A percentile compares a stretch with the other conserved stretches of the same genome.
Conservation (phyloP, 2,329 filamentous ascomycete species). For the Annulohypoxylon truncatum region DNA sequence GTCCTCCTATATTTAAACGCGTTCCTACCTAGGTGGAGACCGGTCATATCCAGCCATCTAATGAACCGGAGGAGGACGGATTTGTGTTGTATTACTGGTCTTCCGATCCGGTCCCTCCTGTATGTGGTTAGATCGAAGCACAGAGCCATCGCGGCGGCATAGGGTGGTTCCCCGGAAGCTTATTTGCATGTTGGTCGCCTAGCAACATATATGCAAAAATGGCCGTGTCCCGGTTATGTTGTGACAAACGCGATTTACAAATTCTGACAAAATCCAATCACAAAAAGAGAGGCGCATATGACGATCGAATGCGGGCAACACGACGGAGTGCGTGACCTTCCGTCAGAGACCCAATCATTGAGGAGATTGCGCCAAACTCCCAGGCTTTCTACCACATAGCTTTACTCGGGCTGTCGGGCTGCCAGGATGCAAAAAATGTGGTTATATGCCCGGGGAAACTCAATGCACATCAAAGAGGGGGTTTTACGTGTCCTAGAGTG, state of each 20-base stretch:
- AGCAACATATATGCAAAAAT: slow-evolving; percentile 25
- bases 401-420: background rate
- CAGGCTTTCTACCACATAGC: slow-evolving; percentile 6
- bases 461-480: slow-evolving; percentile 21
- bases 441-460: slow-evolving; percentile 23
- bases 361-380: slow-evolving; percentile 14
- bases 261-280: slow-evolving; percentile 41
- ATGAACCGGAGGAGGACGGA: background rate
- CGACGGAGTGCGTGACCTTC: slow-evolving; percentile 24
- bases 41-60: background rate
- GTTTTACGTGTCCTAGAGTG: slow-evolving; percentile 16
- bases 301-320: slow-evolving; percentile 26
- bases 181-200: slow-evolving; percentile 21
- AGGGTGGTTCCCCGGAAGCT: slow-evolving; percentile 32
- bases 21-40: background rate
- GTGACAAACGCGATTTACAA: slow-evolving; percentile 34
- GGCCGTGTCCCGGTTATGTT: slow-evolving; percentile 12
- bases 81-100: slow-evolving; percentile 10
- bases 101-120: background rate
- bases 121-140: slow-evolving; percentile 18
- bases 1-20: slow-evolving; percentile 11
- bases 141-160: slow-evolving; percentile 25
- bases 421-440: background rate
- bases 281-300: slow-evolving; percentile 31
- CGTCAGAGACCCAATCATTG: slow-evolving; percentile 20